These are phyloP conservation scores for Scheffersomyces amazonensis DNA, from an alignment of 805 yeast species.

Conservation along the genomic window DNA sequence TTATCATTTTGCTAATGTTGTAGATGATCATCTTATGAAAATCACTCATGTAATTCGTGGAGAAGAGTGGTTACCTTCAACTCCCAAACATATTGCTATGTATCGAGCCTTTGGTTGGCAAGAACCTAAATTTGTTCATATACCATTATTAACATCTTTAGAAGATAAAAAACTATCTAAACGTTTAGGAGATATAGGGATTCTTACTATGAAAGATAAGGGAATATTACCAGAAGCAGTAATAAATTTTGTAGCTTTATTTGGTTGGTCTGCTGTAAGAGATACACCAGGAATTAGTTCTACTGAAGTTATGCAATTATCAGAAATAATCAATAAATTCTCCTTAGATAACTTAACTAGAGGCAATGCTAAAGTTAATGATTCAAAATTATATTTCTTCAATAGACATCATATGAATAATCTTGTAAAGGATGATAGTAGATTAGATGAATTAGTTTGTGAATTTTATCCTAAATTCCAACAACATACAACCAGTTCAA, in stretches of 20 bases:
- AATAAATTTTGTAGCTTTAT: constrained; percentile 79
- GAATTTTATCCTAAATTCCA: constrained; percentile 20
- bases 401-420: constrained; percentile 66
- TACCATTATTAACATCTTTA: constrained; percentile 78
- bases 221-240: constrained; percentile 87
- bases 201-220: constrained; percentile 50
- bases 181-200: constrained; percentile 78
- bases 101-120: constrained; percentile 85
- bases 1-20: constrained; percentile 92
- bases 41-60: constrained; percentile 95
- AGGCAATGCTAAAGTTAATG: constrained; percentile 92
- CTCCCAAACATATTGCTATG: constrained; percentile 89
- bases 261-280: constrained; percentile 92
- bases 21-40: constrained; percentile 91
- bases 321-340: constrained; percentile 55
- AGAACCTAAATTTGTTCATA: constrained; percentile 81
- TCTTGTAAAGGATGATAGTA: constrained; percentile 20
- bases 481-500: constrained; percentile 7
- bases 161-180: constrained; percentile 80
- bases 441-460: constrained; percentile 34
- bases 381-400: constrained; percentile 68
- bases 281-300: constrained; percentile 42
- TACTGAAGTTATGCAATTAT: constrained; percentile 51
- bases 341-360: constrained; percentile 73
- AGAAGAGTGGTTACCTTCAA: constrained; percentile 96